Evolutionary conservation across 805 yeast species (phyloP).

Genomic region (Metschnikowia baotianmanensis): DNA sequence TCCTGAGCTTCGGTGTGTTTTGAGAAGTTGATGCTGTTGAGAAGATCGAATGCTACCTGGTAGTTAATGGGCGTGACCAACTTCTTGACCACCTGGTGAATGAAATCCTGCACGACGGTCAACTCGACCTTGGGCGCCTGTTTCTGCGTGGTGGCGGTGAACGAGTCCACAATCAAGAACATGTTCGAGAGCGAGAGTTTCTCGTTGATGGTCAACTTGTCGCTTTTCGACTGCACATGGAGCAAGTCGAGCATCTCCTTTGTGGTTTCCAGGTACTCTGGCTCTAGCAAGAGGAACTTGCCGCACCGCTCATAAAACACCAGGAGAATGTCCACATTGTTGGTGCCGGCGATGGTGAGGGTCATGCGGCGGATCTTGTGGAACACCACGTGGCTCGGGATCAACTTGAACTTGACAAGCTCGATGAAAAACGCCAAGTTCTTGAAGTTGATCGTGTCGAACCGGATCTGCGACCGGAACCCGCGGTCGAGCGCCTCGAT

Average conservation of each 20-base stretch:
- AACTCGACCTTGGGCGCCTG: not conserved
- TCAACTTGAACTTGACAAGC: conserved; percentile 68
- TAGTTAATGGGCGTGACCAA: conserved; percentile 5
- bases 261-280: conserved; percentile 59
- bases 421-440: conserved; percentile 68
- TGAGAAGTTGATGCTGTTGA: conserved; percentile 43
- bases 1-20: conserved; percentile 35
- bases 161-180: conserved; percentile 52
- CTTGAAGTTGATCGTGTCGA: conserved; percentile 52
- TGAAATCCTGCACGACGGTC: conserved; percentile 13
- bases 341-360: conserved; percentile 46
- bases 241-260: conserved; percentile 59
- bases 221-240: conserved; percentile 47
- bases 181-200: conserved; percentile 59
- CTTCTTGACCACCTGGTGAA: conserved; percentile 14
- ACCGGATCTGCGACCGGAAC: conserved; percentile 56
- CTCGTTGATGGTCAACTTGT: conserved; percentile 50
- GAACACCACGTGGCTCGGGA: conserved; percentile 69
- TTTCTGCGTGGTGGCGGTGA: conserved; percentile 10
- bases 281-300: conserved; percentile 53
- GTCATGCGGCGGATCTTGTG: conserved; percentile 68
- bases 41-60: conserved; percentile 4
- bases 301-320: conserved; percentile 77
- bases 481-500: conserved; percentile 55
- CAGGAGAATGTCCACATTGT: conserved; percentile 66